These are phyloP conservation scores for Lepidium didymum DNA, from an alignment of 345 rosid genomes.

Conservation along the genomic window DNA sequence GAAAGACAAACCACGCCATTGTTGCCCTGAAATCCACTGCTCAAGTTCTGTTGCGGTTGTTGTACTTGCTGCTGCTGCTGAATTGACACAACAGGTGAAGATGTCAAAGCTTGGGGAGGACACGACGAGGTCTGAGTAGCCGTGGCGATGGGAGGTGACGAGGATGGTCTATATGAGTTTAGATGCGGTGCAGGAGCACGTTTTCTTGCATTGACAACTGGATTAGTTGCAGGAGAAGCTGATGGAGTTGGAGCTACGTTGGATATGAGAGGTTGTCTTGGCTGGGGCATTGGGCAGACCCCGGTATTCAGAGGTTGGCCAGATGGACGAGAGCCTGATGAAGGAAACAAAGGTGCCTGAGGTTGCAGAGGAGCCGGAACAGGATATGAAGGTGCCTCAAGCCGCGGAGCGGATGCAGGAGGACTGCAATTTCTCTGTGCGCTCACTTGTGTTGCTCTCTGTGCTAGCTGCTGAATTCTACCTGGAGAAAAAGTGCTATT, in stretches of 20 bases:
- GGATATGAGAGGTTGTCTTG: constrained; percentile 22
- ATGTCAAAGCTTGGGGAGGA: neutral
- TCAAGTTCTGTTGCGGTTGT: constrained; percentile 8
- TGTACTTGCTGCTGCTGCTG: neutral
- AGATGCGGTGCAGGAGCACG: neutral
- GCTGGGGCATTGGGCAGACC: constrained; percentile 18
- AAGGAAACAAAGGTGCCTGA: constrained; percentile 4
- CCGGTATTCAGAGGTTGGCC: neutral
- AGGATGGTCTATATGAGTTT: constrained; percentile 10
- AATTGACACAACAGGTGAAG: neutral
- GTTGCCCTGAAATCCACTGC: constrained; percentile 3
- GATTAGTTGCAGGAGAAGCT: constrained; percentile 5
- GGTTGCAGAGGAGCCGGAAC: constrained; percentile 7
- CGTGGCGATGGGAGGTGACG: neutral
- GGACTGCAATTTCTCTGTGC: constrained; percentile 15
- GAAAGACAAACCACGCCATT: constrained; percentile 22
- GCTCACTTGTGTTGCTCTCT: constrained; percentile 12
- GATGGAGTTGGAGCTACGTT: constrained; percentile 16
- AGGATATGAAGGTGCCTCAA: neutral
- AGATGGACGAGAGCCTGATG: constrained; percentile 6
- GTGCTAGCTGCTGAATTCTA: constrained; percentile 22
- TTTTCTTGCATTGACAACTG: neutral
- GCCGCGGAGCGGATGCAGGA: neutral
- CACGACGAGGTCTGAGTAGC: neutral
- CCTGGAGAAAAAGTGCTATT: constrained; percentile 12